phyloP scores from a whole-genome alignment of 2,329 filamentous ascomycete species.

The Aureobasidium sp. region DNA sequence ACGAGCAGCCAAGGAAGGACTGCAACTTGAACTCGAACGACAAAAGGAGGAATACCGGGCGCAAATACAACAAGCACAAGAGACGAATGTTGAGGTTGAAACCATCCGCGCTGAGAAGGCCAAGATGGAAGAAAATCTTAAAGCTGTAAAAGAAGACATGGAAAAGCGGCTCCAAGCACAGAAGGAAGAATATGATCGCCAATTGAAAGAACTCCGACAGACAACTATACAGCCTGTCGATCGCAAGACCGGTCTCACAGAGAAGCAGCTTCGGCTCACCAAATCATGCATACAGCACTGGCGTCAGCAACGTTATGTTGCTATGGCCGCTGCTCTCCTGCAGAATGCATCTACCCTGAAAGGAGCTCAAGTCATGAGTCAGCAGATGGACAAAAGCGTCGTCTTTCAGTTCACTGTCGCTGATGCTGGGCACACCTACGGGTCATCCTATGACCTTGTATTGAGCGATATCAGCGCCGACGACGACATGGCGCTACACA shows the following conservation, averaged over 20 bases:
- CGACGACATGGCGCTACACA: constrained; percentile 63
- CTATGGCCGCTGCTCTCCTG: constrained; percentile 86
- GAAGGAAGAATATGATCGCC: constrained; percentile 75
- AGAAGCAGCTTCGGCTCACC: constrained; percentile 65
- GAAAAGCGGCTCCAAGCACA: constrained; percentile 77
- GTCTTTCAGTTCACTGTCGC: constrained; percentile 93
- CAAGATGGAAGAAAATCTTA: constrained; percentile 75
- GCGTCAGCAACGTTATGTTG: constrained; percentile 78
- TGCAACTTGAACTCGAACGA: constrained; percentile 74
- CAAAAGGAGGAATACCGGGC: constrained; percentile 78
- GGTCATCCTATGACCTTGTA: constrained; percentile 94
- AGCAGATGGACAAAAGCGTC: constrained; percentile 86
- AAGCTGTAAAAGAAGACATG: constrained; percentile 78
- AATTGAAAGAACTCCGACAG: constrained; percentile 65
- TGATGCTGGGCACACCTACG: constrained; percentile 78
- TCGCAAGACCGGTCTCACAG: constrained; percentile 55
- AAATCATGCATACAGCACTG: constrained; percentile 64
- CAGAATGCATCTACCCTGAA: constrained; percentile 84
- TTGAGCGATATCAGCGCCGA: constrained; percentile 83
- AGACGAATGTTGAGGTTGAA: constrained; percentile 69
- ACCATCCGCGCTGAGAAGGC: constrained; percentile 76
- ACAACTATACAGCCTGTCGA: constrained; percentile 47
- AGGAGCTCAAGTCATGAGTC: constrained; percentile 96
- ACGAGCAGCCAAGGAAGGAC: constrained; percentile 67
- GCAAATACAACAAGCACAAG: constrained; percentile 68